Base-by-base conservation (phyloP, 2,329 filamentous ascomycete species). In the Colletotrichum lentis region DNA sequence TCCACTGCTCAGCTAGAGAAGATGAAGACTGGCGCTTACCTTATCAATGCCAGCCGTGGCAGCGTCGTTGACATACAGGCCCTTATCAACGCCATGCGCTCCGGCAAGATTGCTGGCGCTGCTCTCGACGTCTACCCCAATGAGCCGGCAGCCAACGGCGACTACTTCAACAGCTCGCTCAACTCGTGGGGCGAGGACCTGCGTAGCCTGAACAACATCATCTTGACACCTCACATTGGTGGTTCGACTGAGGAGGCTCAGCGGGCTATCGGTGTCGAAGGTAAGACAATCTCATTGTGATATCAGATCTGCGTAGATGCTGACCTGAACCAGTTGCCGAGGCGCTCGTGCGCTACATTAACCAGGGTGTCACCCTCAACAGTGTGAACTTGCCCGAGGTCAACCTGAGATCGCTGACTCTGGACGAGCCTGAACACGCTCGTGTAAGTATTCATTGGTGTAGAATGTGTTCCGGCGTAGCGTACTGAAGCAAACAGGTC, bases 301-400 rank as follows among this genome's bases (percentile, higher is more conserved):
- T 27, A 5, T 39, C n/a, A 11, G 14, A 16, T 41, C n/a, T 14
- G 14, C 31, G 50, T 4, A 3, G 20, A 24, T 27, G 47, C 27
- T 31, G 20, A 52, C 49, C 46, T 39, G 52, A 31, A 53, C 18
- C 69, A 88, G 96, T 99, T 67, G 89, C 88, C 71, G 91, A 96
- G 55, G 92, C 94, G 47, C 84, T 99, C 60, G 91, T 97, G 65
- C 89, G 92, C 75, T 99, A 98, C 79, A 96, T 98, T 77, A 99
- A 98, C 82, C 93, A 96, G 79, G 96, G 96, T 69, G 89, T 91
- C 64, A 99, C 96, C 3, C 80, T 96, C 31, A 94, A 94, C 72
- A 93, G 94, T 69, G 96, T 98, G 77, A 99, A 99, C 82, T 85
- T 99, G 83, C 96, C 96, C n/a, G 96, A 98, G 80, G 92, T 97